These are phyloP conservation scores for Collybiopsis confluens DNA, from an alignment of 768 basidiomycete species.

Conservation along the genomic window DNA sequence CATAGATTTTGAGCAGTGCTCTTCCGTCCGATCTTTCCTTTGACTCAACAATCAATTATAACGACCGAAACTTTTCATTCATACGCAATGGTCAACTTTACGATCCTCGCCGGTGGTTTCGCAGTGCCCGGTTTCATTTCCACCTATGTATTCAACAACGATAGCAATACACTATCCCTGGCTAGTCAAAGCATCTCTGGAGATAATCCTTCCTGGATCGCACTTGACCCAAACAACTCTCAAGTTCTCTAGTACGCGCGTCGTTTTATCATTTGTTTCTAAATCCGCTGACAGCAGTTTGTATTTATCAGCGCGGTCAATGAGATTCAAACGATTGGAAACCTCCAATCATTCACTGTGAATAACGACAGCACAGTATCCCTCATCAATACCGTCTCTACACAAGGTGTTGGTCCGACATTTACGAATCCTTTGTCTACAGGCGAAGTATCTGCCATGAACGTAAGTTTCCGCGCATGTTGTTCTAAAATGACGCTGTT, in stretches of 20 bases:
- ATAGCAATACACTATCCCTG: slow-evolving; percentile 42
- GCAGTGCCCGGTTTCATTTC: slow-evolving; percentile 46
- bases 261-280: no score
- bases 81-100: slow-evolving; percentile 56
- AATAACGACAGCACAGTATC: slow-evolving; percentile 40
- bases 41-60: no score
- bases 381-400: slow-evolving; percentile 39
- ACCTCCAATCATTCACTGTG: slow-evolving; percentile 57
- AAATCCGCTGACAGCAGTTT: no score
- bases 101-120: slow-evolving; percentile 67
- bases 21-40: no score
- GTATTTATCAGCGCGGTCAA: slow-evolving; percentile 73
- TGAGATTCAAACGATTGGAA: slow-evolving; percentile 38
- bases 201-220: slow-evolving; percentile 57
- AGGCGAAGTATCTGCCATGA: slow-evolving; percentile 56
- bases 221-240: slow-evolving; percentile 48
- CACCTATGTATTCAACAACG: slow-evolving; percentile 57
- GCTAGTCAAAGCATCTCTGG: slow-evolving; percentile 46
- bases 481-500: not conserved
- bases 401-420: slow-evolving; percentile 50
- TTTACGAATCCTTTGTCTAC: slow-evolving; percentile 47
- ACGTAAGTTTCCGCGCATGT: slow-evolving; percentile 38
- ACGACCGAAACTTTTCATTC: not conserved
- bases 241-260: slow-evolving; percentile 57
- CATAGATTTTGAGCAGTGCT: no score